Percentiles rank a stretch among this genome's conserved stretches.
phyloP scores from a whole-genome alignment of 176 grass and related monocot genomes.

The Otatea glauca region DNA sequence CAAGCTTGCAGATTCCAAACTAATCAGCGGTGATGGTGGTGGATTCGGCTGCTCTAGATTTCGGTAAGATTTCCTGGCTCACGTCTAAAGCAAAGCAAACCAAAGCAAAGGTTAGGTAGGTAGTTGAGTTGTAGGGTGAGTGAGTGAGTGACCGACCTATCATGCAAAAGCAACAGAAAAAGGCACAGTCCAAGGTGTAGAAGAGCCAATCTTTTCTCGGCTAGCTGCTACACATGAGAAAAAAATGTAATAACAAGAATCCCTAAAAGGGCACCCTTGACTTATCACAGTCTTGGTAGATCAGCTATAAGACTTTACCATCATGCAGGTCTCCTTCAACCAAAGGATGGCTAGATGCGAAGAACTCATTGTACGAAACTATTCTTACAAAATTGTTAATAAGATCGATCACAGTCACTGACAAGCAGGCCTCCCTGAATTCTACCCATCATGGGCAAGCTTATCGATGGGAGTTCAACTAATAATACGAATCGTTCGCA shows the following conservation, averaged over 20 bases:
- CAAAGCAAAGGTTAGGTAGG: background rate
- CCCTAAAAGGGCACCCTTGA: slow-evolving; percentile 19
- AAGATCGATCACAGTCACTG: background rate
- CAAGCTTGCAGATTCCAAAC: slow-evolving; percentile 52
- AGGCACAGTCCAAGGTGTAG: slow-evolving; percentile 35
- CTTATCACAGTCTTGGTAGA: too few species aligned
- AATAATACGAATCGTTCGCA: background rate
- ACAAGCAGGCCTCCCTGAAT: background rate
- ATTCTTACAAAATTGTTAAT: background rate
- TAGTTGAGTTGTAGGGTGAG: background rate
- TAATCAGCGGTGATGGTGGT: slow-evolving; percentile 54
- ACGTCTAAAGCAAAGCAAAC: slow-evolving; percentile 28
- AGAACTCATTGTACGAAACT: background rate
- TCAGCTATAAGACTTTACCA: background rate
- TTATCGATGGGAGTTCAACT: background rate
- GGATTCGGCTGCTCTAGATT: slow-evolving; percentile 59
- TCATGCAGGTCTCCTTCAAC: background rate
- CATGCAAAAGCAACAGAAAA: slow-evolving; percentile 46
- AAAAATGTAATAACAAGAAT: slow-evolving; percentile 1
- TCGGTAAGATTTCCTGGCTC: slow-evolving; percentile 47
- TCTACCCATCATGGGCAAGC: background rate
- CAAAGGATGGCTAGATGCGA: background rate
- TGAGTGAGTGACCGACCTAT: slow-evolving; percentile 9
- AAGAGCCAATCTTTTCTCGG: slow-evolving; percentile 46
- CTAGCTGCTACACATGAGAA: background rate